Base-by-base conservation (phyloP, 257 asterid genomes). In the Perilla frutescens region DNA sequence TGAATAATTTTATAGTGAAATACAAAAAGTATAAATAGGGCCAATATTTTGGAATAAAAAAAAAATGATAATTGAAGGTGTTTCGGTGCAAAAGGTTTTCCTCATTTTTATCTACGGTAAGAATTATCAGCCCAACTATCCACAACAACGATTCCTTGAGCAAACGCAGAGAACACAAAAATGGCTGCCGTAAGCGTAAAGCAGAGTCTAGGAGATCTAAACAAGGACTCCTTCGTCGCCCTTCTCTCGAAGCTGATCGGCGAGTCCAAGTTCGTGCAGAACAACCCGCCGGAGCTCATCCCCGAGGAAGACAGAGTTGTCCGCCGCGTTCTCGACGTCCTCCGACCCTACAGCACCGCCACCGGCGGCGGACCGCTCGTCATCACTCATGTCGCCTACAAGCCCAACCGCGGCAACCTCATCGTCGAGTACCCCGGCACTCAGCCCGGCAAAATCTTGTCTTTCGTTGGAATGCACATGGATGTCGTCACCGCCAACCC, bases 401-500 rank as follows among this genome's bases (percentile, higher is more conserved):
- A 89, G 86, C 90, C 98, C 70, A 88, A 87, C n/a, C 84, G 98
- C 77, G 98, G 98, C 8, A 93, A 93, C 65, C 96, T 93, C 49
- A 89, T 93, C 66, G 98, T 93, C n/a, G 97, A 93, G 86, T 93
- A 88, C 48, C 98, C 97, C 2, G 98, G 98, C 60, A 88, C 96
- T 68, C 81, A 84, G 66, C 95, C 96, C 9, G 90, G 91, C 6
- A 88, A 85, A 64, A 51, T 91, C 76, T 45, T 94, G 79, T 94
- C 98, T 2, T 94, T 94, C 67, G 98, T 94, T 10, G 98, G 98
- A 11, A 94, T 94, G 98, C 98, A 94, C 70, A 94, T 94, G 98
- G 98, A 91, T 80, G 98, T 94, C 49, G 97, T 94, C 75, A 91
- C 98, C 49, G 97, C 98, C 6, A 90, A 87, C 64, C 96, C 95